These are phyloP conservation scores for Lactarius sp. DNA, from an alignment of 768 basidiomycete species.

Conservation along the genomic window DNA sequence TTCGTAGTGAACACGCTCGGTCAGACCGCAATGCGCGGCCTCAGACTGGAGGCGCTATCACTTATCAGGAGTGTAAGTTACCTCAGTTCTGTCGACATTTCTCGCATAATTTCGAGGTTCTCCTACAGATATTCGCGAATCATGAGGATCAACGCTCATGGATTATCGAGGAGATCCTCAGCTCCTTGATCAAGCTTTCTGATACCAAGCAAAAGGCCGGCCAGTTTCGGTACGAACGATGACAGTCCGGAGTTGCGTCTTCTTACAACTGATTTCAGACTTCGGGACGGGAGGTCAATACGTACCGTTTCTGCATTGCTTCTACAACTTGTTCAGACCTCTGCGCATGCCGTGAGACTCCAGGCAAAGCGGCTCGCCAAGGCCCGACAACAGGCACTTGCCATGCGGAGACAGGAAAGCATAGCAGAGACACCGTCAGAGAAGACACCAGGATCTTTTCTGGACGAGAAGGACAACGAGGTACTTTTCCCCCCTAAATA, in stretches of 20 bases:
- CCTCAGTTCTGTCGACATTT: not conserved
- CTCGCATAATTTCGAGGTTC: slow-evolving; percentile 13
- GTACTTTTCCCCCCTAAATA: slow-evolving; percentile 33
- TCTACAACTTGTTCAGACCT: slow-evolving; percentile 94
- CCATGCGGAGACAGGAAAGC: slow-evolving; percentile 60
- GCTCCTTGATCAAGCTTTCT: slow-evolving; percentile 83
- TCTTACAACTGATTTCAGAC: slow-evolving; percentile 39
- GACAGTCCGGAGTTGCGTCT: slow-evolving; percentile 5
- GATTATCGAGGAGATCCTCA: slow-evolving; percentile 97
- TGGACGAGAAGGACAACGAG: slow-evolving; percentile 67
- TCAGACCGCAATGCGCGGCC: slow-evolving; percentile 71
- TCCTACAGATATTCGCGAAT: slow-evolving; percentile 76
- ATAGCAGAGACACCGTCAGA: slow-evolving; percentile 36
- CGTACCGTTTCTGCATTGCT: slow-evolving; percentile 91
- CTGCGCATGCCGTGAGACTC: slow-evolving; percentile 80
- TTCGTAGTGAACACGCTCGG: slow-evolving; percentile 64
- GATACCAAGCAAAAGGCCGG: slow-evolving; percentile 88
- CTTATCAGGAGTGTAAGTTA: slow-evolving; percentile 76
- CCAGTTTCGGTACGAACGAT: slow-evolving; percentile 66
- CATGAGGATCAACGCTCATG: slow-evolving; percentile 88
- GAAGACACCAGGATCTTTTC: slow-evolving; percentile 44
- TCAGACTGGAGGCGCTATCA: slow-evolving; percentile 76
- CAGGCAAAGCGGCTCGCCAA: slow-evolving; percentile 60
- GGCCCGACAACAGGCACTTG: slow-evolving; percentile 54
- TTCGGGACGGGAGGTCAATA: slow-evolving; percentile 87